Conservation (phyloP, 345 rosid species). For the Angophora floribunda region DNA sequence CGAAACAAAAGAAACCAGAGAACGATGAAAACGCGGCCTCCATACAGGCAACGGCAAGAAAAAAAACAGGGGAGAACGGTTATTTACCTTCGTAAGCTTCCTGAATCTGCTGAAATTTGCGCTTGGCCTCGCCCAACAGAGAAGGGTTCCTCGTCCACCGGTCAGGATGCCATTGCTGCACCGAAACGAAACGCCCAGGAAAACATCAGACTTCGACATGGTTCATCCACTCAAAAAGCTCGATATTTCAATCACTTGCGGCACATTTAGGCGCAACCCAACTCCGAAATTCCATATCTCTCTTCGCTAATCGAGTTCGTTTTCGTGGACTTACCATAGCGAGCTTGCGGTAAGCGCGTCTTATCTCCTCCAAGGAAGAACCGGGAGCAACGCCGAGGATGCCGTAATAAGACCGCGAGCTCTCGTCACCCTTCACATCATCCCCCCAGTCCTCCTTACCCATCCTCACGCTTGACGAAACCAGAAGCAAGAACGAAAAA, state of each 20-base stretch:
- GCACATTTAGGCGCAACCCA: background rate
- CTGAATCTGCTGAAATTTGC: constrained; percentile 50
- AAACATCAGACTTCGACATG: background rate
- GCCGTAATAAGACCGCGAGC: constrained; percentile 22
- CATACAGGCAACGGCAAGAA: background rate
- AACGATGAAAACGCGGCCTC: background rate
- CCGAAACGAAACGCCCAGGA: background rate
- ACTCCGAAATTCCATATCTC: background rate
- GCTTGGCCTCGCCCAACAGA: constrained; percentile 29
- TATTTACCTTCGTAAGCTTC: constrained; percentile 48
- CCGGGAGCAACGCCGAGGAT: constrained; percentile 30
- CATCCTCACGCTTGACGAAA: background rate
- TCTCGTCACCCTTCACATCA: constrained; percentile 6
- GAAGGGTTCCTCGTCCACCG: constrained; percentile 36
- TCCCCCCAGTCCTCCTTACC: background rate
- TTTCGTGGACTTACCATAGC: constrained; percentile 32
- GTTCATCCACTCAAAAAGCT: background rate
- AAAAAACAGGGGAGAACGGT: background rate
- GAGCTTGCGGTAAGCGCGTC: constrained; percentile 46
- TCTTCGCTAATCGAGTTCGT: background rate
- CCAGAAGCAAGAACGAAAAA: background rate
- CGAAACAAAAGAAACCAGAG: background rate
- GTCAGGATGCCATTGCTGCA: constrained; percentile 65
- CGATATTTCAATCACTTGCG: background rate
- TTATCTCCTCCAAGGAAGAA: constrained; percentile 34